Conservation (phyloP, 129 eudicot genomes). For the Oenanthe sinensis region DNA sequence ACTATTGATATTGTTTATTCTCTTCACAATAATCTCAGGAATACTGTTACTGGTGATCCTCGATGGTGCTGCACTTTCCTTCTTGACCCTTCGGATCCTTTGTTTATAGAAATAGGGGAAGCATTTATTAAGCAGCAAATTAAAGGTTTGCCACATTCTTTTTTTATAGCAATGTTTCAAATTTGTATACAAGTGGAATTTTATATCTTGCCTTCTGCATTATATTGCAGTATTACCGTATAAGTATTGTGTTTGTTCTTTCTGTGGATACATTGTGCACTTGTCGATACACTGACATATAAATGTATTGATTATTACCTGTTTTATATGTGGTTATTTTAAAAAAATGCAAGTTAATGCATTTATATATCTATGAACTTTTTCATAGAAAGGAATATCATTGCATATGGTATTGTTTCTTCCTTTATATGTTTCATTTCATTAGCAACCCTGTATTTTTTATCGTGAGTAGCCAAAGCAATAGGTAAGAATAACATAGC, state of each 20-base stretch:
- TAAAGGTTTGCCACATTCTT: constrained; percentile 34
- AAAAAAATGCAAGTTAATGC: neutral
- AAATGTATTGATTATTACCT: neutral
- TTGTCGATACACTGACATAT: neutral
- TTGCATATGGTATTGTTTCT: neutral
- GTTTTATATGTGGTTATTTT: neutral
- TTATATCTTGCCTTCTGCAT: neutral
- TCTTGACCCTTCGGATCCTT: constrained; percentile 93
- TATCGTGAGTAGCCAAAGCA: neutral
- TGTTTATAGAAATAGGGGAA: constrained; percentile 76
- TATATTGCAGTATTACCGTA: neutral
- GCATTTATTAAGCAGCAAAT: constrained; percentile 73
- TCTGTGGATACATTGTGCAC: neutral
- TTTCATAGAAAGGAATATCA: neutral
- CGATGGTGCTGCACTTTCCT: constrained; percentile 96
- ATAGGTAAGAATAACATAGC: neutral
- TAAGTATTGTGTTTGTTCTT: neutral
- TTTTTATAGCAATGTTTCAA: neutral
- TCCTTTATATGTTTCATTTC: neutral
- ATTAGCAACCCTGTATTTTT: neutral
- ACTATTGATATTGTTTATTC: neutral
- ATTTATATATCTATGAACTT: neutral
- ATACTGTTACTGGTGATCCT: constrained; percentile 72
- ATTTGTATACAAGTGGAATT: neutral
- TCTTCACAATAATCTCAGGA: constrained; percentile 32